Percentiles rank a stretch among this genome's conserved stretches.
These are phyloP conservation scores for Phytophthora constricta DNA, from an alignment of 352 stramenopile species.

Conservation along the genomic window DNA sequence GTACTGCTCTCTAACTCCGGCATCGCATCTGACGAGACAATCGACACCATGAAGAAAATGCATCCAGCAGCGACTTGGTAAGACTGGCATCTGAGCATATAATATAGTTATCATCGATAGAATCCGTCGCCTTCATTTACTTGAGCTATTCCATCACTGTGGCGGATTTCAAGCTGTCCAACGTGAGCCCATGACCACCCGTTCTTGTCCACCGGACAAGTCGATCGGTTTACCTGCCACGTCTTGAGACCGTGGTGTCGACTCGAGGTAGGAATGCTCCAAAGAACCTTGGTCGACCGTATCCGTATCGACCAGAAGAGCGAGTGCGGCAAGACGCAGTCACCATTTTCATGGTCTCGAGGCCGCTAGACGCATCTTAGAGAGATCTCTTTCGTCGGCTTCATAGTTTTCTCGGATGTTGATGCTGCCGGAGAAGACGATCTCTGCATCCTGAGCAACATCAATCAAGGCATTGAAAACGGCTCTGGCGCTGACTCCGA, in stretches of 20 bases:
- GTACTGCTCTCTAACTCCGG: too few species aligned
- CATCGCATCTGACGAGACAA: too few species aligned
- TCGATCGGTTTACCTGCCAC: too few species aligned
- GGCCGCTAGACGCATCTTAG: neutral
- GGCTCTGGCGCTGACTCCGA: neutral
- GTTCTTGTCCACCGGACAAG: neutral
- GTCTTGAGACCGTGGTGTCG: slow-evolving; percentile 16
- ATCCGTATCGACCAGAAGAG: slow-evolving; percentile 42
- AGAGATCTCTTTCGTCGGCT: neutral
- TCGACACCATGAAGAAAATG: slow-evolving; percentile 39
- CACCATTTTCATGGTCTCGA: slow-evolving; percentile 28
- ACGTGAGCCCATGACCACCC: neutral
- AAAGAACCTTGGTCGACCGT: slow-evolving; percentile 51
- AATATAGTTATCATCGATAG: too few species aligned
- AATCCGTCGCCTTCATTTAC: too few species aligned
- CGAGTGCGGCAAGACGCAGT: slow-evolving; percentile 37
- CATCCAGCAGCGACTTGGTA: slow-evolving; percentile 24
- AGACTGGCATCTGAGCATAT: slow-evolving; percentile 4
- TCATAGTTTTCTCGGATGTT: neutral
- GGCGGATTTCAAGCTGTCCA: neutral
- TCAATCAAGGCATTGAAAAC: neutral
- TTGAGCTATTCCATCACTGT: too few species aligned
- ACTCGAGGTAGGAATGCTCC: slow-evolving; percentile 14
- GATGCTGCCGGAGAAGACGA: neutral
- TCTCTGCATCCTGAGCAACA: neutral